These are phyloP conservation scores for Fusarium neocosmosporiellum DNA, from an alignment of 2,329 filamentous ascomycete genomes.

Conservation along the genomic window DNA sequence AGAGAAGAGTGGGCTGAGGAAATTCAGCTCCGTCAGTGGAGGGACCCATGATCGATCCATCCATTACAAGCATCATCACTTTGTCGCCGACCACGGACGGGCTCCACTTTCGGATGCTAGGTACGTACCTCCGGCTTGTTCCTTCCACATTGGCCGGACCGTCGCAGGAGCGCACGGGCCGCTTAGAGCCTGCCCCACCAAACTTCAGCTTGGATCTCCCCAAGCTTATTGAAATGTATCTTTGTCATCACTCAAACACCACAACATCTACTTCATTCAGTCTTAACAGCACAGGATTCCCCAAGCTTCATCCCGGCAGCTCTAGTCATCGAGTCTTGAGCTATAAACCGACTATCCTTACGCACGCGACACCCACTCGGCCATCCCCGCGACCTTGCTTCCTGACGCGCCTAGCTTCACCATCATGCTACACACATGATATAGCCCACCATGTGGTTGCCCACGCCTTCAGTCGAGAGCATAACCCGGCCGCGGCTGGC, in stretches of 20 bases:
- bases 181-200: constrained; percentile 13
- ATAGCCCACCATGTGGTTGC: constrained; percentile 58
- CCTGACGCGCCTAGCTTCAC: constrained; percentile 23
- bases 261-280: constrained; percentile 16
- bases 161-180: constrained; percentile 3
- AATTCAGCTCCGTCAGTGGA: constrained; percentile 29
- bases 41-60: constrained; percentile 31
- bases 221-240: constrained; percentile 21
- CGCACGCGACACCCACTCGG: neutral
- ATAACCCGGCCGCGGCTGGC: constrained; percentile 66
- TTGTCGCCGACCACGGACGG: constrained; percentile 15
- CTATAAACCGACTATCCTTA: neutral
- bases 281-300: neutral
- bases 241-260: constrained; percentile 38
- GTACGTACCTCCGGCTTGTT: constrained; percentile 23
- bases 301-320: neutral
- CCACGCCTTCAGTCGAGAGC: constrained; percentile 63
- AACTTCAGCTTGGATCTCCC: constrained; percentile 16
- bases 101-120: constrained; percentile 22
- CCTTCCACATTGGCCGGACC: neutral
- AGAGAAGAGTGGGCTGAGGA: constrained; percentile 42
- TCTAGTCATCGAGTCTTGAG: neutral
- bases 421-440: constrained; percentile 49
- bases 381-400: constrained; percentile 1
- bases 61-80: constrained; percentile 41